Conservation (phyloP, 768 basidiomycete genomes). For the Hydnum rufescens region DNA sequence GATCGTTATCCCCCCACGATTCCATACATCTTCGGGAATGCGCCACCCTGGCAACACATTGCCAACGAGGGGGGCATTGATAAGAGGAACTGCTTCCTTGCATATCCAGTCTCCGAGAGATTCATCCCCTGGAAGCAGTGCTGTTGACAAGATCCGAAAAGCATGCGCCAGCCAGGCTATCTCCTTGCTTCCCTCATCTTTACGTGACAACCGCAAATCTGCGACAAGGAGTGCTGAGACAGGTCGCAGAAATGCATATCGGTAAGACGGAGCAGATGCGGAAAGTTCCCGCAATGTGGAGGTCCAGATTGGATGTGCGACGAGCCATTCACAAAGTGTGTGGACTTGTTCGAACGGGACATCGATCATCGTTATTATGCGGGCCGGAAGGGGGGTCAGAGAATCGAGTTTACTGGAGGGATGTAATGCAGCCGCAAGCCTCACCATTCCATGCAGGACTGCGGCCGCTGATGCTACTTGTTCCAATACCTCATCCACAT, state of each 20-base stretch:
- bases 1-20: constrained; percentile 17
- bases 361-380: too few species aligned
- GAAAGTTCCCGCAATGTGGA: too few species aligned
- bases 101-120: constrained; percentile 27
- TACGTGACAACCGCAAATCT: constrained; percentile 25
- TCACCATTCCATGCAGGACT: too few species aligned
- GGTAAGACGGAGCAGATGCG: not conserved
- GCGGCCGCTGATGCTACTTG: too few species aligned
- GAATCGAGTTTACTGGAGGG: too few species aligned
- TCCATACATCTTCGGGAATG: constrained; percentile 6
- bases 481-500: too few species aligned
- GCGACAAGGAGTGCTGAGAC: constrained; percentile 32
- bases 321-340: too few species aligned
- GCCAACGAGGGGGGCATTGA: constrained; percentile 18
- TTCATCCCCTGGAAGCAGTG: constrained; percentile 65
- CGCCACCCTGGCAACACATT: not conserved
- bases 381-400: too few species aligned
- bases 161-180: constrained; percentile 42
- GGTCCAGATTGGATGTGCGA: too few species aligned
- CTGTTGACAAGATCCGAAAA: constrained; percentile 31
- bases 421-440: too few species aligned
- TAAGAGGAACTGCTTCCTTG: too few species aligned
- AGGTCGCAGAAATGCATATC: constrained; percentile 25
- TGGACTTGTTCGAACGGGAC: too few species aligned
- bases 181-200: constrained; percentile 23